A percentile compares a stretch with the other conserved stretches of the same genome.
Evolutionary conservation across 176 grass and related monocot genomes (phyloP).

Genomic region (Lolium rigidum): DNA sequence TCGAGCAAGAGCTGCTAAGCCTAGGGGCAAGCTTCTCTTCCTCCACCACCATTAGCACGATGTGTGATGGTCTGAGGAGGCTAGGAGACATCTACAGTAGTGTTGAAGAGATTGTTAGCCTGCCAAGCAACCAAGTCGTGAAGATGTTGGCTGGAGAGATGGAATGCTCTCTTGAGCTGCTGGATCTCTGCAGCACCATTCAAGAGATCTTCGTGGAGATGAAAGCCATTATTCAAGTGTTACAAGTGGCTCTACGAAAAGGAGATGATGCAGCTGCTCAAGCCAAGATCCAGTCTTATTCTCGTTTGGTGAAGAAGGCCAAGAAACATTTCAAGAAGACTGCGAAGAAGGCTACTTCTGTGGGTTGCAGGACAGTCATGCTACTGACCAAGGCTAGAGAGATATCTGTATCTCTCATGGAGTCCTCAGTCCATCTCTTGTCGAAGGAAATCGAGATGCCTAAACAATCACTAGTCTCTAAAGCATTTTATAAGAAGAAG

Average conservation of each 20-base stretch:
- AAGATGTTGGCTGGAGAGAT: conserved; percentile 38
- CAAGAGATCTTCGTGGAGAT: conserved; percentile 29
- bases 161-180: conserved; percentile 32
- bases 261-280: conserved; percentile 26
- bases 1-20: not conserved
- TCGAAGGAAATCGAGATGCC: conserved; percentile 12
- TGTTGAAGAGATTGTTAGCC: no score
- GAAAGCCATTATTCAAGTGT: conserved; percentile 42
- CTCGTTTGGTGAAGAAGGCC: conserved; percentile 35
- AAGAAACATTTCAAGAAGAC: conserved; percentile 44
- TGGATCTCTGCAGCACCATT: conserved; percentile 47
- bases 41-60: not conserved
- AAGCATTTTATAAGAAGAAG: conserved; percentile 9
- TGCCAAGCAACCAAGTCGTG: conserved; percentile 38
- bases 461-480: conserved; percentile 32
- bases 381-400: conserved; percentile 22
- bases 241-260: conserved; percentile 40
- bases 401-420: conserved; percentile 16
- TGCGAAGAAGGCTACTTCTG: not conserved
- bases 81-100: no score
- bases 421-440: not conserved
- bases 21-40: not conserved
- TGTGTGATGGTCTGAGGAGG: not conserved
- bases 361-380: not conserved
- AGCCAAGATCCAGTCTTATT: conserved; percentile 41